These are phyloP conservation scores for Auriscalpium vulgare DNA, from an alignment of 768 basidiomycete species.

Conservation along the genomic window DNA sequence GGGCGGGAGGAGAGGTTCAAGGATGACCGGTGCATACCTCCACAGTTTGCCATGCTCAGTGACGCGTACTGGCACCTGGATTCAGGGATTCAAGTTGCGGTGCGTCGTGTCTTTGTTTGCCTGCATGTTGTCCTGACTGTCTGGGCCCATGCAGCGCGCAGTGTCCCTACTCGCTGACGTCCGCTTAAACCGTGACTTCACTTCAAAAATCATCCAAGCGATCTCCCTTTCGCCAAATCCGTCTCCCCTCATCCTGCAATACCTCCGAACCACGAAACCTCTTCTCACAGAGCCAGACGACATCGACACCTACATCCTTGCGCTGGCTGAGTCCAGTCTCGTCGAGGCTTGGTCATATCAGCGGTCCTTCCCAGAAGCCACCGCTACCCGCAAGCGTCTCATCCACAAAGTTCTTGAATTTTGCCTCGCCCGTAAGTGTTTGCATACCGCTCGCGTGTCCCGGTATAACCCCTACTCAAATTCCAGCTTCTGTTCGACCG, in stretches of 20 bases:
- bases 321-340: conserved; percentile 57
- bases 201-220: conserved; percentile 70
- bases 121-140: background rate
- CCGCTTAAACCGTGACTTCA: conserved; percentile 67
- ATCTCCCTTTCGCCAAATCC: conserved; percentile 41
- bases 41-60: conserved; percentile 67
- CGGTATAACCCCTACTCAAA: background rate
- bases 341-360: conserved; percentile 73
- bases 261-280: conserved; percentile 71
- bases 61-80: conserved; percentile 85
- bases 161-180: conserved; percentile 67
- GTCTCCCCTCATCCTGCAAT: conserved; percentile 55
- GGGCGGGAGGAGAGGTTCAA: conserved; percentile 45
- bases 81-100: conserved; percentile 53
- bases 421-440: conserved; percentile 58
- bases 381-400: conserved; percentile 44
- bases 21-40: conserved; percentile 55
- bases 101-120: conserved; percentile 30
- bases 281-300: conserved; percentile 60
- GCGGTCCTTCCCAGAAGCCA: conserved; percentile 56
- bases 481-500: conserved; percentile 27
- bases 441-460: background rate
- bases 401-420: conserved; percentile 56
- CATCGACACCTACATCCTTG: conserved; percentile 59
- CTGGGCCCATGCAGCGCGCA: conserved; percentile 41